Evolutionary conservation across 208 protist genomes (phyloP).

Genomic region (Crithidia bombi): DNA sequence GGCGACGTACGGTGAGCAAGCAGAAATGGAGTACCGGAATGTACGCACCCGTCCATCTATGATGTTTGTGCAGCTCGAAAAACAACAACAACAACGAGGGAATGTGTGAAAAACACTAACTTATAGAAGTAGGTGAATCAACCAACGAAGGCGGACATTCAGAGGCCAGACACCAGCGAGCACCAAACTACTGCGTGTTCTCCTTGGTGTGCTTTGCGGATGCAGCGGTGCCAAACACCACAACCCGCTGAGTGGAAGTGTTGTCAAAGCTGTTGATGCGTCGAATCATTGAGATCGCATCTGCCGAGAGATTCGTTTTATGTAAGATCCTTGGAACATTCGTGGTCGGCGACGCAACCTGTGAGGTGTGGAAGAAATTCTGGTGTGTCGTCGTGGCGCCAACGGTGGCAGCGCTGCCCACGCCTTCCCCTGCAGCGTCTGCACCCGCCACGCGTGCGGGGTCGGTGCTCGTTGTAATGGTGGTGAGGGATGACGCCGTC

Average conservation of each 20-base stretch:
- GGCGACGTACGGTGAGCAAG: too few species aligned
- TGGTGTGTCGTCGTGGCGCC: neutral
- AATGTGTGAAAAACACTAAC: neutral
- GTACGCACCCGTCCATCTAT: neutral
- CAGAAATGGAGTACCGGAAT: neutral
- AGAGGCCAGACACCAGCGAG: too few species aligned
- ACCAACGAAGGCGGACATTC: too few species aligned
- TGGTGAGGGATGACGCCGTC: neutral
- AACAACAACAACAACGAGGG: conserved; percentile 5
- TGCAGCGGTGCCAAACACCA: conserved; percentile 67
- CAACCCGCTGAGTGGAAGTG: conserved; percentile 70
- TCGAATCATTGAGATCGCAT: conserved; percentile 83
- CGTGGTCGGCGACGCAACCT: neutral
- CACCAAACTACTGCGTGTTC: neutral
- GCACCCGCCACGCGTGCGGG: neutral
- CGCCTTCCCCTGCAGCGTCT: neutral
- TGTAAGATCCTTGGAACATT: conserved; percentile 26
- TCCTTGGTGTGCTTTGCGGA: conserved; percentile 21
- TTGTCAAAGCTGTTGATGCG: conserved; percentile 86
- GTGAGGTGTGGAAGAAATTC: conserved; percentile 2
- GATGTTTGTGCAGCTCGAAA: neutral
- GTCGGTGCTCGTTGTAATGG: neutral
- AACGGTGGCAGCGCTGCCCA: neutral
- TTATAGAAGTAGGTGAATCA: too few species aligned
- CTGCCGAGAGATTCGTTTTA: conserved; percentile 48